Conservation (phyloP, 805 yeast genomes). For the Suhomyces xylopsoci region DNA sequence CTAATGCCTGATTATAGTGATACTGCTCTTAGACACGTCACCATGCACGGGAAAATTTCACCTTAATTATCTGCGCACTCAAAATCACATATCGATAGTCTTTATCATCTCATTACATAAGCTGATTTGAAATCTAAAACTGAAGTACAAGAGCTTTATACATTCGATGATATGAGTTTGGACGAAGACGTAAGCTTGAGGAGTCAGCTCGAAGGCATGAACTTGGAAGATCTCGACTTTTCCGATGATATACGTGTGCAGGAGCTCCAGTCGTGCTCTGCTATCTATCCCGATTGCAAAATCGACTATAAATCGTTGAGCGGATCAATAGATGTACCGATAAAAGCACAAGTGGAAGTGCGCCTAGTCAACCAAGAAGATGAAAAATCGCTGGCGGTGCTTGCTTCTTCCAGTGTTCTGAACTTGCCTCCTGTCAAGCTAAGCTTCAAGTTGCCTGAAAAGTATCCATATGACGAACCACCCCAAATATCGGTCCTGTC, state of each 20-base stretch:
- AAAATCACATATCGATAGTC: no score
- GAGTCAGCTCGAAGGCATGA: neutral
- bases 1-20: neutral
- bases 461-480: slow-evolving; percentile 31
- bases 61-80: neutral
- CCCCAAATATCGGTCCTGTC: slow-evolving; percentile 27
- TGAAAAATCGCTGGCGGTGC: no score
- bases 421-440: slow-evolving; percentile 32
- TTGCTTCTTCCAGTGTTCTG: slow-evolving; percentile 9
- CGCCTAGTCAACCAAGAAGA: slow-evolving; percentile 1
- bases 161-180: neutral
- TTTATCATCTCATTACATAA: no score
- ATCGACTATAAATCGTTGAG: slow-evolving; percentile 7
- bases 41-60: neutral
- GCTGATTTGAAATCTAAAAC: neutral
- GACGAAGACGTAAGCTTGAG: neutral
- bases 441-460: slow-evolving; percentile 25
- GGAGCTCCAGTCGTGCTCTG: slow-evolving; percentile 39
- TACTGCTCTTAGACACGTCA: neutral
- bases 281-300: slow-evolving; percentile 39
- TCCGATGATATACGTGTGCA: slow-evolving; percentile 25
- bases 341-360: slow-evolving; percentile 18
- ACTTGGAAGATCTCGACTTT: slow-evolving; percentile 1
- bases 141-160: no score
- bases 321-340: slow-evolving; percentile 28